Percentiles rank a stretch among this genome's conserved stretches.
phyloP scores from a whole-genome alignment of 2,329 filamentous ascomycete species.

The Fusarium nanum region DNA sequence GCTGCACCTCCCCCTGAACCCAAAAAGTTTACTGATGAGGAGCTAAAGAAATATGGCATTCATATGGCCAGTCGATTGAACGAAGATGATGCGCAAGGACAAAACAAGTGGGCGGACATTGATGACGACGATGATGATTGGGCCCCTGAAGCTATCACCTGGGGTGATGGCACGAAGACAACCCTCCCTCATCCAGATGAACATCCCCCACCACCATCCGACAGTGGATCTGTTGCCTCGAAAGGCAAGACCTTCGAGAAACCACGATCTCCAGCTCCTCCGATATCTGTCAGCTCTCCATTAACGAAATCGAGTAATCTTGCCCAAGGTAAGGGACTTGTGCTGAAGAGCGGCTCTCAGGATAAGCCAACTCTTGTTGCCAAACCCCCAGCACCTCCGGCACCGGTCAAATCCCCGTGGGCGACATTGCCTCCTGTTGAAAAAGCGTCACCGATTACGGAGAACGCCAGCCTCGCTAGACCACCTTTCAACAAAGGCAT shows the following conservation, averaged over 20 bases:
- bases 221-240: conserved; percentile 42
- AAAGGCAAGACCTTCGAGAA: conserved; percentile 53
- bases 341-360: conserved; percentile 71
- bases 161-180: conserved; percentile 89
- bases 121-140: conserved; percentile 91
- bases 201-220: conserved; percentile 48
- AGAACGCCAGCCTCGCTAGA: conserved; percentile 61
- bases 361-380: conserved; percentile 80
- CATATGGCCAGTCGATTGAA: conserved; percentile 84
- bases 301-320: conserved; percentile 59
- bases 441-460: conserved; percentile 76
- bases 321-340: conserved; percentile 68
- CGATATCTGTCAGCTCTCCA: conserved; percentile 52
- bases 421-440: conserved; percentile 87
- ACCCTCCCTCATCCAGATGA: conserved; percentile 75
- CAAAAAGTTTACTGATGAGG: conserved; percentile 87
- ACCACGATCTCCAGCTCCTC: conserved; percentile 58
- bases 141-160: conserved; percentile 86
- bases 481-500: conserved; percentile 65
- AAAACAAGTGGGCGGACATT: conserved; percentile 89
- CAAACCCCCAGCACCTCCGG: conserved; percentile 74
- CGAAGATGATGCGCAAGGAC: conserved; percentile 77
- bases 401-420: conserved; percentile 91
- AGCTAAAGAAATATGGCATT: conserved; percentile 87
- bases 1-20: conserved; percentile 75